Base-by-base conservation (phyloP, 2,329 filamentous ascomycete genomes). In the Periconia sp. region DNA sequence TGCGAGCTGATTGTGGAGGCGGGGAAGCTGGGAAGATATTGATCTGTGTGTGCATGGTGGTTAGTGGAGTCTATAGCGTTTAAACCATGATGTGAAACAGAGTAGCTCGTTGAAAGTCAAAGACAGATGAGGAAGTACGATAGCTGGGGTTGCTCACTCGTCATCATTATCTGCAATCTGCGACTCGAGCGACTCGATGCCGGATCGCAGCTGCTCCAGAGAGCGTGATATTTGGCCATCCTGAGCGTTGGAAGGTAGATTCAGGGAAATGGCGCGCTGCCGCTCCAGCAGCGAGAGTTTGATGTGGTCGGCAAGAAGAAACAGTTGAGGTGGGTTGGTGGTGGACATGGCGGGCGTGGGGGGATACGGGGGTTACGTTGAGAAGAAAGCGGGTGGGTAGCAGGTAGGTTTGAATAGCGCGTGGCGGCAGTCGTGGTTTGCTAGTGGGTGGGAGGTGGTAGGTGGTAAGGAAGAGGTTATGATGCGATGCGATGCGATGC, bases 221-320 rank as follows among this genome's bases (percentile, higher is more conserved):
- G 92, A 97, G 49, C 91, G 85, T 15, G 90, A 89, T 62, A 97
- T 92, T 73, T 96, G 90, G 41, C 89, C 88, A 77, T 97, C 92
- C 74, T 96, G 91, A 18, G 87, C 86, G 70, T 89, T 89, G 47
- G 85, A 85, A 54, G 91, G 85, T 52, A 96, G 83, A 62, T 91
- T 87, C 43, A 96, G 82, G 14, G 86, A 89, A 65, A 91, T 85
- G 46, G 92, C 91, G 54, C 93, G 87, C 77, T 96, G 88, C 54
- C 93, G 87, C 79, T 97, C 94, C 23, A 97, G 86, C 15, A 99
- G 83, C 14, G 92, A 96, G 57, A 97, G 85, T 77, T 97, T 97
- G 81, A 97, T 90, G 76, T 97, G 93, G 77, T 99, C 94, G 68
- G 92, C 91, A 53, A 97, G 85, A 50, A 97, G 88, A 73, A 92